Percentiles rank a stretch among this genome's conserved stretches.
Conservation (phyloP, 192 early-diverging fungal genomes). For the Coemansia nantahalensis region DNA sequence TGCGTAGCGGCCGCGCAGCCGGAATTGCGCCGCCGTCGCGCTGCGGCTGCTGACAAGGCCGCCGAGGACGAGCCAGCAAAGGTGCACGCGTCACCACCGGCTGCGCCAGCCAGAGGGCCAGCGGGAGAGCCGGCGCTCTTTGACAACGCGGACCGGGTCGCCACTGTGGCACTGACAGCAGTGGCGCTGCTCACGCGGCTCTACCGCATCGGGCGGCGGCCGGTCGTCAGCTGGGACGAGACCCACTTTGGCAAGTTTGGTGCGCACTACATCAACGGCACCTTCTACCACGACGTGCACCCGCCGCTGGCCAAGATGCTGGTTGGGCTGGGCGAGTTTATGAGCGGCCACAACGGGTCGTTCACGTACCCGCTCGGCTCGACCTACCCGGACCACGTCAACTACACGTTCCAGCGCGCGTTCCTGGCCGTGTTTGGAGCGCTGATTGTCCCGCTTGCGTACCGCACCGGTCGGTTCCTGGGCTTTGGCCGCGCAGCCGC, state of each 20-base stretch:
- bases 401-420: conserved; percentile 63
- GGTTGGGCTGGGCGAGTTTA: conserved; percentile 58
- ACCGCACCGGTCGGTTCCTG: conserved; percentile 61
- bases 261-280: conserved; percentile 85
- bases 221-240: conserved; percentile 79
- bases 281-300: conserved; percentile 97
- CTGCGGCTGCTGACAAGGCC: too few relatives aligned
- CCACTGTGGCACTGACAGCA: conserved; percentile 13
- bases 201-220: conserved; percentile 57
- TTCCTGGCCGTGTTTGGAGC: conserved; percentile 61
- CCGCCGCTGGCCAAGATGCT: conserved; percentile 89
- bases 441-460: conserved; percentile 63
- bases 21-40: too few relatives aligned
- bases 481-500: conserved; percentile 48
- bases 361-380: conserved; percentile 63
- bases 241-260: conserved; percentile 98
- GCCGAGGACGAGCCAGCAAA: too few relatives aligned
- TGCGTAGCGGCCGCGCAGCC: too few relatives aligned
- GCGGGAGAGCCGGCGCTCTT: not conserved
- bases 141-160: conserved; percentile 8
- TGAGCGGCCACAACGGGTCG: conserved; percentile 65
- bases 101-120: not conserved
- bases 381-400: conserved; percentile 57
- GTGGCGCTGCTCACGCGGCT: conserved; percentile 38
- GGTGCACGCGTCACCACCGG: too few relatives aligned